These are phyloP conservation scores for Aspergillus leporis DNA, from an alignment of 495 filamentous ascomycete species.

Conservation along the genomic window DNA sequence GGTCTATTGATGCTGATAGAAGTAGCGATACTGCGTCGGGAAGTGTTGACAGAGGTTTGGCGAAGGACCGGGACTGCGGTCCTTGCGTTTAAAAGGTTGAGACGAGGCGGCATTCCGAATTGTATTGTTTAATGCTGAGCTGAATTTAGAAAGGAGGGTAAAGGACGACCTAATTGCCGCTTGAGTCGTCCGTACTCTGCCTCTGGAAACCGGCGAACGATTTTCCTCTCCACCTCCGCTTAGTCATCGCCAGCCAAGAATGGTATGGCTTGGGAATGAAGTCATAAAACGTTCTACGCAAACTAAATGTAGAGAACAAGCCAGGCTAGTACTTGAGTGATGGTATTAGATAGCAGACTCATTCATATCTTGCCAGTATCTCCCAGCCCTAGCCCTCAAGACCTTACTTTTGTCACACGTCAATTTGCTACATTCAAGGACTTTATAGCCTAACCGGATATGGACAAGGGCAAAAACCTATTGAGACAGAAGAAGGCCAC, in stretches of 20 bases:
- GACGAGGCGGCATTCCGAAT: constrained; percentile 38
- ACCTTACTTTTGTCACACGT: not conserved
- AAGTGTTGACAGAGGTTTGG: constrained; percentile 22
- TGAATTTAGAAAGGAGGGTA: constrained; percentile 8
- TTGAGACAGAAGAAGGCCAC: constrained; percentile 5
- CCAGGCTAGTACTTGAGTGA: too few species aligned
- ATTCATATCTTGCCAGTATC: too few species aligned
- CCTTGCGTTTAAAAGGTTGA: constrained; percentile 40
- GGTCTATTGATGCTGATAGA: constrained; percentile 19
- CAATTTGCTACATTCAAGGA: not conserved
- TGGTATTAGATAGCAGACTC: too few species aligned
- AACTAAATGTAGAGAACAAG: too few species aligned
- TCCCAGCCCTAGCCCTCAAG: too few species aligned
- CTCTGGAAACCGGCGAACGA: constrained; percentile 19
- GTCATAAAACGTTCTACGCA: constrained; percentile 4
- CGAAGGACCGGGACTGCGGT: constrained; percentile 37
- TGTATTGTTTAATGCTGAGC: constrained; percentile 8
- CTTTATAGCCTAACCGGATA: not conserved
- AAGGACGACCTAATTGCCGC: not conserved
- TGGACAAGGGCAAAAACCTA: constrained; percentile 1
- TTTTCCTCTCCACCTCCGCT: constrained; percentile 24
- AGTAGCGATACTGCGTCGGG: constrained; percentile 28
- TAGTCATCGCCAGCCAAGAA: constrained; percentile 17
- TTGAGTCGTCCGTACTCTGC: constrained; percentile 18
- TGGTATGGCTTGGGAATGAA: not conserved